These are phyloP conservation scores for Globisporangium middletonii DNA, from an alignment of 352 stramenopile genomes.

Conservation along the genomic window DNA sequence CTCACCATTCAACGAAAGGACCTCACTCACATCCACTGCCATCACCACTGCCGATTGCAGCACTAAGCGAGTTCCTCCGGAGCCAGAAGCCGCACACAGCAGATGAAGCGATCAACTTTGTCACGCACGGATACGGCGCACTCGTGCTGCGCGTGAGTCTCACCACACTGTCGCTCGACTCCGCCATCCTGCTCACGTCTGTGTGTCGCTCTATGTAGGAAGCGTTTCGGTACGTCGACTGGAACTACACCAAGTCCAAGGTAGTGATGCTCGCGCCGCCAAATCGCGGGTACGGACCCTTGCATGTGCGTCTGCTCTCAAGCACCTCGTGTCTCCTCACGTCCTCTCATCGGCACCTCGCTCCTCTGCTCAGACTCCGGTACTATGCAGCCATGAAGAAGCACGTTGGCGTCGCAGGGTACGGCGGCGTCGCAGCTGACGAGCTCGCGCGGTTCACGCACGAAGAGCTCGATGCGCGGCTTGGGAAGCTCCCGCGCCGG, in stretches of 20 bases:
- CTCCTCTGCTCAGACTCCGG: conserved; percentile 24
- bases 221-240: conserved; percentile 63
- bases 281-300: conserved; percentile 44
- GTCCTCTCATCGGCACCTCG: background rate
- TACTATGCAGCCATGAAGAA: conserved; percentile 62
- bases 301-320: background rate
- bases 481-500: conserved; percentile 58
- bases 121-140: conserved; percentile 67
- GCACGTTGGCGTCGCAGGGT: conserved; percentile 41
- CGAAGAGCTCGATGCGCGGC: conserved; percentile 37
- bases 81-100: conserved; percentile 55
- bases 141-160: conserved; percentile 50
- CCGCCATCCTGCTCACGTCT: background rate
- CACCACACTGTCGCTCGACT: too few relatives aligned
- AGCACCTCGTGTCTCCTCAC: background rate
- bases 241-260: conserved; percentile 66
- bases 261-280: conserved; percentile 68
- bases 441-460: conserved; percentile 38
- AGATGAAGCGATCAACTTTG: conserved; percentile 56
- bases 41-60: conserved; percentile 9
- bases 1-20: too few relatives aligned
- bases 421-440: conserved; percentile 51
- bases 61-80: conserved; percentile 40
- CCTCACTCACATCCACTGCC: too few relatives aligned
- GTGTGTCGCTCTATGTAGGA: conserved; percentile 25